phyloP scores from a whole-genome alignment of 2,329 filamentous ascomycete genomes.

The Fusarium globosum region DNA sequence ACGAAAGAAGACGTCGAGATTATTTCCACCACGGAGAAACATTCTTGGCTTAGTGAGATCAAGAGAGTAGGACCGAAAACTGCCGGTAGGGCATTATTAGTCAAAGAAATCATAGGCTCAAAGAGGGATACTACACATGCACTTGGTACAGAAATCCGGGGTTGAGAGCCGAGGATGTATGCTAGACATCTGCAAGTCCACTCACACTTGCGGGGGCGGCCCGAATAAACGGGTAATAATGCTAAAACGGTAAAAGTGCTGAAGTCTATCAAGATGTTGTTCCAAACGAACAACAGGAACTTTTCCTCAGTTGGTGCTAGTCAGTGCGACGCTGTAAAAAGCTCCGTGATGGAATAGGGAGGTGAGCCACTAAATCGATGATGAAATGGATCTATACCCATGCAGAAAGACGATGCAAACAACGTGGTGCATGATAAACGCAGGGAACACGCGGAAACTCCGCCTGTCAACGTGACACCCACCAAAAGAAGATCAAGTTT shows the following conservation, averaged over 20 bases:
- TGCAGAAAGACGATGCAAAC: background rate
- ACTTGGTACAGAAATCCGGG: background rate
- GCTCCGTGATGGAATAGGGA: conserved; percentile 15
- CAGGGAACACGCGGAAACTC: conserved; percentile 16
- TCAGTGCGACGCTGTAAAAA: background rate
- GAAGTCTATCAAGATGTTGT: background rate
- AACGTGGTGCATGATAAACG: background rate
- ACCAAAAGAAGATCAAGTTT: background rate
- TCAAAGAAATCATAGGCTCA: background rate
- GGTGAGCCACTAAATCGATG: background rate
- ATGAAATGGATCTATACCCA: background rate
- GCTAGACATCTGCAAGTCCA: background rate
- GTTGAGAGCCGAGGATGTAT: background rate
- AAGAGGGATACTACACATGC: background rate
- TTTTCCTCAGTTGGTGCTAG: background rate
- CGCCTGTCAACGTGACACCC: conserved; percentile 20
- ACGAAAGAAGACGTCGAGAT: background rate
- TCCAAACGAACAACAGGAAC: background rate
- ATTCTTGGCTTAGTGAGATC: background rate
- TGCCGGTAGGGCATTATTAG: background rate
- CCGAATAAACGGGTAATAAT: conserved; percentile 5
- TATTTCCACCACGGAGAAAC: conserved; percentile 3
- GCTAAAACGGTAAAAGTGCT: background rate
- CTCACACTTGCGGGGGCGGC: conserved; percentile 20
- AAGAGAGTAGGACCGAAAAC: conserved; percentile 13